Conservation (phyloP, 331 rosid species). For the Cydonia oblonga region DNA sequence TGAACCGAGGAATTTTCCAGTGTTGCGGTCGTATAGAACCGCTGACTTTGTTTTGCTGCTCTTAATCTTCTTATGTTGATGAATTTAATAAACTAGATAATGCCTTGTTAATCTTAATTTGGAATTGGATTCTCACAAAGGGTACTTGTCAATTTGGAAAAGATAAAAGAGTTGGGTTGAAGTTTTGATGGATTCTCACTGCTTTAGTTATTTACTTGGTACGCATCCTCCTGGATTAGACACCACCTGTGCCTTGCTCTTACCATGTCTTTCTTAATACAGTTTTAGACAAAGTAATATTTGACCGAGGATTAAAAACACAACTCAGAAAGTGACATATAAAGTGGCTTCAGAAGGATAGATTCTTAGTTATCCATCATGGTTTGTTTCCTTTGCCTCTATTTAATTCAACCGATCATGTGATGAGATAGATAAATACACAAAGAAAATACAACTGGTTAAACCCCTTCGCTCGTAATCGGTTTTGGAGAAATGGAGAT, state of each 20-base stretch:
- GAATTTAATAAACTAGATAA: too few species aligned
- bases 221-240: not conserved
- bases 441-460: not conserved
- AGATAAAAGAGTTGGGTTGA: too few species aligned
- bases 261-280: too few species aligned
- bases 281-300: too few species aligned
- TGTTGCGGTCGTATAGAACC: not conserved
- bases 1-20: not conserved
- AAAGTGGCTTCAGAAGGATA: too few species aligned
- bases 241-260: not conserved
- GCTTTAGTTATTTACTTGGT: too few species aligned
- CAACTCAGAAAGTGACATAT: not conserved
- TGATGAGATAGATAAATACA: accelerated
- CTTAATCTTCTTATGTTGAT: not conserved
- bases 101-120: not conserved
- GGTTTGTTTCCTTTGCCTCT: too few species aligned
- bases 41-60: not conserved
- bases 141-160: not conserved
- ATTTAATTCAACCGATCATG: too few species aligned
- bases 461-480: too few species aligned
- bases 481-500: too few species aligned
- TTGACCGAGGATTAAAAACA: not conserved
- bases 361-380: too few species aligned
- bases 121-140: not conserved
- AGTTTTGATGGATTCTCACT: too few species aligned